Evolutionary conservation across 345 rosid species (phyloP), one percentile per base, ranked within the genome.

Genomic region (Trapa bicornis): DNA sequence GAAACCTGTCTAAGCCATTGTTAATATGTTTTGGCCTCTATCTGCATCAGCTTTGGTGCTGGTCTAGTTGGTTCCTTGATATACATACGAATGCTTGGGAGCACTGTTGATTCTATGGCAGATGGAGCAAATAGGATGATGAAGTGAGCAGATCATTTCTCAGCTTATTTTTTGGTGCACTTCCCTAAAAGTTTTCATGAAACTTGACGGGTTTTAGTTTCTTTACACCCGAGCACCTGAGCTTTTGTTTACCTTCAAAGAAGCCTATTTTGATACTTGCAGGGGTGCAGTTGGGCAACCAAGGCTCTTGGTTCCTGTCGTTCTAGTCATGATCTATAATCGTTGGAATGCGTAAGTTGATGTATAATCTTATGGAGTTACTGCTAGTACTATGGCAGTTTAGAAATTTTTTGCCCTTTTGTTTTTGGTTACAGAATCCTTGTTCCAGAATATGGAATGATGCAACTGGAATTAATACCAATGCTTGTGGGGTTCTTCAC

Each of bases 401-500:
- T 11, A 63, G 11, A 63, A 47, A 4, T 15, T 6, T 6, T 36
- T 29, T 43, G 22, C 39, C 35, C 6, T 67, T 52, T 32, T 71
- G 35, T 37, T 35, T 22, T 60, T 68, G 65, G 67, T 50, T 77
- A 74, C 87, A 90, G 98, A 77, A 87, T 90, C 66, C 80, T 85
- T 70, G 97, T 85, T 75, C 98, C 97, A 2, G 84, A 90, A 71
- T 93, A 87, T 42, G 97, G 97, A 48, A 63, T 36, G 39, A 76
- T 92, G 88, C 96, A 77, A 53, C 76, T 92, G 67, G 85, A 92
- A 65, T 75, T 89, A 86, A 88, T 92, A 67, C 96, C 98, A 0
- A 89, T 89, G 91, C 73, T 92, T 68, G 96, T 92, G 58, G 98
- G 98, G 38, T 88, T 92, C 63, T 92, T 92, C 77, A 89, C 96